Evolutionary conservation across 1,284 basidiomycete genomes (phyloP), one percentile per base, ranked within the genome.

Genomic region (Naganishia sp.): DNA sequence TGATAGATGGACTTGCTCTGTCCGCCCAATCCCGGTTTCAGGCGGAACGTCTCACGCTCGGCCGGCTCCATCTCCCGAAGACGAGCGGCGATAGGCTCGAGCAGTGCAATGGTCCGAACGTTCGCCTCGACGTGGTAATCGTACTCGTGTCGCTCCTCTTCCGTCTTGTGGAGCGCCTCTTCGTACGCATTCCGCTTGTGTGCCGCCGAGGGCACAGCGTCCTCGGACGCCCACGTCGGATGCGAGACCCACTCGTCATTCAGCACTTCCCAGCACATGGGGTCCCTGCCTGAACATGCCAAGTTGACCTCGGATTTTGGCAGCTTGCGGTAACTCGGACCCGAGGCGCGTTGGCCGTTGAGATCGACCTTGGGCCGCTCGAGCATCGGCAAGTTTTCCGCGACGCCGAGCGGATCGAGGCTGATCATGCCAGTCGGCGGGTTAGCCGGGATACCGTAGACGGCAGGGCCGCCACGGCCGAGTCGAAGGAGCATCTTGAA

Each of bases 181-280:
- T 99, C 96, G 78, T 92, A 98, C 3, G 88, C 85, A 78, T 97
- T 99, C 83, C 98, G 98, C 84, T 95, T 95, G 81, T 97, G 93
- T 6, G 94, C 86, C 67, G 93, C 86, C 81, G 98, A 98, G 1
- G 91, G 92, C 1, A 90, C 86, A 72, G 96, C 92, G 74, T 98
- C 96, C 68, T 95, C 97, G 25, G 89, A 88, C 21, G 92, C 92
- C 92, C 93, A 97, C 0, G 92, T 95, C 1, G 95, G 95, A 78
- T 99, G 94, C 23, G 94, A 96, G 31, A 98, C 92, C 92, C 93
- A 96, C 71, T 88, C 86, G 74, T 97, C 93, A 76, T 97, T 99
- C 65, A 99, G 86, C 21, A 99, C 94, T 55, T 93, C 94, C 80
- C 94, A 92, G 78, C 92, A 96, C 71, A 98, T 89, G 70, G 93